Conservation (phyloP, 345 rosid genomes). For the Boechera stricta region DNA sequence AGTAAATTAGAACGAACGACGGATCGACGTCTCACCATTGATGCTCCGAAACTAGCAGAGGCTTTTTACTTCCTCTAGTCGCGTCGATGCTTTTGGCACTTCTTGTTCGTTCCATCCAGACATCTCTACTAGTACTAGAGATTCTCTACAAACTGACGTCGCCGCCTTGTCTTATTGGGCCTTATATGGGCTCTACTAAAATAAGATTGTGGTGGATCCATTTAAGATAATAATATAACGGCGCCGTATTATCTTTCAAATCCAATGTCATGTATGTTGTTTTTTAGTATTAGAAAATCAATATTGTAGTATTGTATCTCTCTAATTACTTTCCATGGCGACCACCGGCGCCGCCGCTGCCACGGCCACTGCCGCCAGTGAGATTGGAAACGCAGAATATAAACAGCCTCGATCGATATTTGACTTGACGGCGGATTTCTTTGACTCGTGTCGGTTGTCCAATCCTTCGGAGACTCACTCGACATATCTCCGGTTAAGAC, state of each 20-base stretch:
- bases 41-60: conserved; percentile 1
- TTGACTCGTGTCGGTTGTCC: conserved; percentile 64
- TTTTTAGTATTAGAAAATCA: neutral
- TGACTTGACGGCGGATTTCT: conserved; percentile 61
- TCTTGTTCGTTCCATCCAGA: conserved; percentile 3
- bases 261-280: neutral
- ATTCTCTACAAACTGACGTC: neutral
- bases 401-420: conserved; percentile 68
- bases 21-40: conserved; percentile 39
- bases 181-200: conserved; percentile 16
- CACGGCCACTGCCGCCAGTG: conserved; percentile 7
- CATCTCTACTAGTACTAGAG: neutral
- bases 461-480: conserved; percentile 52
- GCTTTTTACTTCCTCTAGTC: conserved; percentile 8
- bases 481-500: conserved; percentile 34
- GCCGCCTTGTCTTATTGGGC: neutral
- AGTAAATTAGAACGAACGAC: neutral
- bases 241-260: neutral
- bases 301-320: neutral
- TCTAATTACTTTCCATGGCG: conserved; percentile 40
- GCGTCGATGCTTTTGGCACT: conserved; percentile 17
- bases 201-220: neutral
- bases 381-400: conserved; percentile 5
- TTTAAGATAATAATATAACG: neutral
- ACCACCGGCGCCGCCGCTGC: conserved; percentile 20